A percentile compares a stretch with the other conserved stretches of the same genome.
These are phyloP conservation scores for Aspergillus coremiiformis DNA, from an alignment of 495 filamentous ascomycete species.

Conservation along the genomic window DNA sequence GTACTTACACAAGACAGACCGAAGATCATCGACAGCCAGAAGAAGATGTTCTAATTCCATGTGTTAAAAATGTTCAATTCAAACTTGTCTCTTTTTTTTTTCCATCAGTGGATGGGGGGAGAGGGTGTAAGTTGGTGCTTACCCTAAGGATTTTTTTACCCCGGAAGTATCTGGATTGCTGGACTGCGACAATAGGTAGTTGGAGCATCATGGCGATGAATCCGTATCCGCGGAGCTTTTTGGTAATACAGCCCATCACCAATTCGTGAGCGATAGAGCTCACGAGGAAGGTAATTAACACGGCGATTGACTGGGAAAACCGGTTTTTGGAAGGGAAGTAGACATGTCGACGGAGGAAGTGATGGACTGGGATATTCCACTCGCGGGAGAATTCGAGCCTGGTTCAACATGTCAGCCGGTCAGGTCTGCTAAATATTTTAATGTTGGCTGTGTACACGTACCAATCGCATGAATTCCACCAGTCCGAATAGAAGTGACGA, in stretches of 20 bases:
- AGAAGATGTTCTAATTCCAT: constrained; percentile 61
- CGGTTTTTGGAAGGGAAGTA: constrained; percentile 71
- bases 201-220: constrained; percentile 94
- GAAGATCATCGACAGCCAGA: constrained; percentile 93
- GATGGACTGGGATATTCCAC: constrained; percentile 98
- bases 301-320: constrained; percentile 72
- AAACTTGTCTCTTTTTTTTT: neutral
- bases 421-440: neutral
- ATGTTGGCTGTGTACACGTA: constrained; percentile 14
- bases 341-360: constrained; percentile 91
- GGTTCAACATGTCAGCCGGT: neutral
- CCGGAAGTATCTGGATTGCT: constrained; percentile 69
- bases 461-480: constrained; percentile 71
- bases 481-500: constrained; percentile 93
- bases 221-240: constrained; percentile 91
- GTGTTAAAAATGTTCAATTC: neutral
- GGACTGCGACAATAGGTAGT: constrained; percentile 85
- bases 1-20: constrained; percentile 76
- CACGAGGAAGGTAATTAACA: constrained; percentile 86
- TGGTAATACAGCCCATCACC: constrained; percentile 96
- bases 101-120: neutral
- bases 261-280: constrained; percentile 86
- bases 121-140: constrained; percentile 12
- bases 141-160: constrained; percentile 70
- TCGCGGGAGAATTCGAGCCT: constrained; percentile 95